Percentiles rank a stretch among this genome's conserved stretches.
Conservation (phyloP, 148 eudicot species). For the Rhododendron henanense region DNA sequence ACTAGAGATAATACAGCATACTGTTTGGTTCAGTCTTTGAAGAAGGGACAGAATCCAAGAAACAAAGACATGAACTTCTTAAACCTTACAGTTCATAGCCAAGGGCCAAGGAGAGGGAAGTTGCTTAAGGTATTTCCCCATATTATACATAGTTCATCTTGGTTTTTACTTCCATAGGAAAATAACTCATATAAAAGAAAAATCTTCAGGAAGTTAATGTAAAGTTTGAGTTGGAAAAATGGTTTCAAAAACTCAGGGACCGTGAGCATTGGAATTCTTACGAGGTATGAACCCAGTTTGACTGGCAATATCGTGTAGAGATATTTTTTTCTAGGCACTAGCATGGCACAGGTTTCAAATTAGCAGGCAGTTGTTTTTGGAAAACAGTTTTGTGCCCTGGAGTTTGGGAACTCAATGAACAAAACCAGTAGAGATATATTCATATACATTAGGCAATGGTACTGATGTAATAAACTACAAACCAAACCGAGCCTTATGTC, state of each 20-base stretch:
- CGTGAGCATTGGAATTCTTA: neutral
- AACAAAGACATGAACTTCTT: neutral
- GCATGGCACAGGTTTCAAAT: neutral
- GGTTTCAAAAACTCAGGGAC: neutral
- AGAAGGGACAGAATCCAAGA: neutral
- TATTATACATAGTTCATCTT: neutral
- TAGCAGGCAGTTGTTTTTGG: neutral
- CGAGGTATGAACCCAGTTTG: neutral
- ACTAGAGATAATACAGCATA: neutral
- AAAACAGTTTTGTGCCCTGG: neutral
- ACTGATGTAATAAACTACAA: neutral
- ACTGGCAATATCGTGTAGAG: neutral
- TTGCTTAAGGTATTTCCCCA: neutral
- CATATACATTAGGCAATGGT: neutral
- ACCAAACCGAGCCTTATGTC: too few relatives aligned
- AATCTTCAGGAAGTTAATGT: neutral
- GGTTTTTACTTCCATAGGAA: neutral
- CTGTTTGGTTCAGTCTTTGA: neutral
- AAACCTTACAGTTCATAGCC: neutral
- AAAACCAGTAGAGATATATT: neutral
- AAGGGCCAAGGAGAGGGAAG: neutral
- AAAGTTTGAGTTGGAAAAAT: neutral
- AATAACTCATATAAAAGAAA: neutral
- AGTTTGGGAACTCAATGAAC: neutral
- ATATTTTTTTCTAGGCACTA: neutral